Evolutionary conservation across 768 basidiomycete species (phyloP), one percentile per base, ranked within the genome.

Genomic region (Psilocybe tampanensis): DNA sequence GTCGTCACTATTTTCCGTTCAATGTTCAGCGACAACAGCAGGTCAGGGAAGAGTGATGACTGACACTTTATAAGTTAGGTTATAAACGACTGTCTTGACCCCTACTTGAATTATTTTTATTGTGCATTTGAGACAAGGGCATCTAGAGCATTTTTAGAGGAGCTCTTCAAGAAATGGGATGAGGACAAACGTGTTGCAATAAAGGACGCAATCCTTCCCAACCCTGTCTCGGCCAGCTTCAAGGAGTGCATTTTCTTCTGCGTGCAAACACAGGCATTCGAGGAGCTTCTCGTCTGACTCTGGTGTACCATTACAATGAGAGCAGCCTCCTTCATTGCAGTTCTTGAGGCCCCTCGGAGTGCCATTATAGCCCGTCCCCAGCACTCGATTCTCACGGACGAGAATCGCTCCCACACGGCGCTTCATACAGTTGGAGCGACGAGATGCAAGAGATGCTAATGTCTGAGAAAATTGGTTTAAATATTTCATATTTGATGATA

Each of bases 71-170:
- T 99, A 99, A 50, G 87, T 86, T 53, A 98, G 75, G 69, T 95
- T 96, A 70, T 98, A 99, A 4, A 98, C 92, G 3, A 99, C 96
- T 55, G 87, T 88, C 58, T 83, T 87, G 18, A 98, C 89, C 0
- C 95, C 96, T 19, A 88, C 90, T 68, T 99, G 96, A 23, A 98
- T 95, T 62, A 98, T 98, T 71, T 98, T 98, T 73, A 98, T 87
- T 0, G 95, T 94, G 68, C 97, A 99, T 61, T 84, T 87, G n/a
- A 98, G 77, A 69, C 97, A 99, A 0, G 97, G 97, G 65, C 97
- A 99, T n/a, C 95, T 98, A 42, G 13, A 32, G 44, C 24, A 13
- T 11, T 15, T 9, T 12, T 44, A 52, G n/a, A n/a, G n/a, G n/a
- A n/a, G n/a, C n/a, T 48, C 17, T 15, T 17, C 44, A 26, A 21